phyloP scores from a whole-genome alignment of 257 asterid genomes.

The Solanum medicagineum region DNA sequence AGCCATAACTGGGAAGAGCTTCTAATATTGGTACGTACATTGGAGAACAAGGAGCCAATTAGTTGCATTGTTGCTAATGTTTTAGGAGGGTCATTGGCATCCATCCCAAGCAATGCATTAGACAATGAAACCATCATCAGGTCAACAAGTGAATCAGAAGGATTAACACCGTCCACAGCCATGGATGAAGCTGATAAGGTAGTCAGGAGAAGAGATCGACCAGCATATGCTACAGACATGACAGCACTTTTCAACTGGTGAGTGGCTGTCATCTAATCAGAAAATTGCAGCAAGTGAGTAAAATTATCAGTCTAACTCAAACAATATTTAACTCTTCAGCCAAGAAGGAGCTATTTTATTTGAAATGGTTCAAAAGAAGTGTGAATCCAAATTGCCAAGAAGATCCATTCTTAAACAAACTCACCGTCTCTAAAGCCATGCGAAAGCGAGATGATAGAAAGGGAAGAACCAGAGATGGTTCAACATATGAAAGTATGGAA shows the following conservation, averaged over 20 bases:
- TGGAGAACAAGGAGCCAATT: slow-evolving; percentile 88
- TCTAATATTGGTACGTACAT: slow-evolving; percentile 35
- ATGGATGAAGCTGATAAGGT: slow-evolving; percentile 31
- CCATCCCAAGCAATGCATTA: slow-evolving; percentile 93
- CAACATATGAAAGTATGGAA: slow-evolving; percentile 85
- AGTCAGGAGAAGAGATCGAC: slow-evolving; percentile 67
- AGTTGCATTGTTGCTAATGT: slow-evolving; percentile 97
- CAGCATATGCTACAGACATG: slow-evolving; percentile 85
- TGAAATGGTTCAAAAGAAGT: background rate
- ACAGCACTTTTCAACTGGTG: slow-evolving; percentile 99
- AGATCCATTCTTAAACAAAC: slow-evolving; percentile 17
- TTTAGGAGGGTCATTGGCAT: slow-evolving; percentile 99
- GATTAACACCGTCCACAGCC: slow-evolving; percentile 28
- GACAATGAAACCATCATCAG: slow-evolving; percentile 77
- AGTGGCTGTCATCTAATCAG: slow-evolving; percentile 86
- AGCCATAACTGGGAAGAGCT: background rate
- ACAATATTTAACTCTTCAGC: background rate
- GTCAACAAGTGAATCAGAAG: slow-evolving; percentile 58
- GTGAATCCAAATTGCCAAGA: background rate
- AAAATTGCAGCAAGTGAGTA: slow-evolving; percentile 1
- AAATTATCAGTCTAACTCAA: background rate
- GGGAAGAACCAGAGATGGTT: slow-evolving; percentile 91
- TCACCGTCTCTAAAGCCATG: slow-evolving; percentile 97
- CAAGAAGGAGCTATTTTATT: background rate
- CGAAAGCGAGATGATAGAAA: slow-evolving; percentile 86